Evolutionary conservation across 148 eudicot genomes (phyloP).

Genomic region (Rheum nobile): DNA sequence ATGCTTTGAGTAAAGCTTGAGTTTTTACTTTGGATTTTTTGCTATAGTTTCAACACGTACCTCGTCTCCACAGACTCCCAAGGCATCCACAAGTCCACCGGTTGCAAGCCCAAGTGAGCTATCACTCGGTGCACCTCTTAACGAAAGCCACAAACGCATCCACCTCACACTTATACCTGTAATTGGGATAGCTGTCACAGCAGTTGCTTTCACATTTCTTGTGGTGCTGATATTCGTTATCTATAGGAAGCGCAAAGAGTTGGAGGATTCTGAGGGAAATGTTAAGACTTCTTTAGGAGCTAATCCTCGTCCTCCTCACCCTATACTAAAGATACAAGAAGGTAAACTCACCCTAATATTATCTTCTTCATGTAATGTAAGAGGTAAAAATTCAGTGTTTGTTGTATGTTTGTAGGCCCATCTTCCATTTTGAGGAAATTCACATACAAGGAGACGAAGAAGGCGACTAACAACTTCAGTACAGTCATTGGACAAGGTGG

Average conservation of each 20-base stretch:
- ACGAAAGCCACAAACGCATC: constrained; percentile 27
- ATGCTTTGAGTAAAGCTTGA: neutral
- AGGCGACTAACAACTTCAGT: constrained; percentile 72
- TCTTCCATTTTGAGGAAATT: constrained; percentile 59
- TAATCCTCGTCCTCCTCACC: constrained; percentile 20
- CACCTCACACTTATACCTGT: constrained; percentile 50
- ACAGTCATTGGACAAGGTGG: constrained; percentile 86
- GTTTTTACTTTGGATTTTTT: neutral
- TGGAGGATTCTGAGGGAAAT: constrained; percentile 34
- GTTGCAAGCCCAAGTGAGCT: constrained; percentile 49
- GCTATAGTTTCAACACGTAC: constrained; percentile 31
- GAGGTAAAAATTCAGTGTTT: neutral
- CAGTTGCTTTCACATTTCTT: constrained; percentile 43
- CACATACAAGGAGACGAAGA: constrained; percentile 71
- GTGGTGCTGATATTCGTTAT: constrained; percentile 50
- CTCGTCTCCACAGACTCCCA: constrained; percentile 39
- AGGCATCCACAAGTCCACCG: constrained; percentile 47
- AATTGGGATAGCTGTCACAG: constrained; percentile 60
- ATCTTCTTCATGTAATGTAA: neutral
- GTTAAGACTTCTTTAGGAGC: constrained; percentile 32
- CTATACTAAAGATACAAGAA: constrained; percentile 49
- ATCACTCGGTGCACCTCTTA: constrained; percentile 31
- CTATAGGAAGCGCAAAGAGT: constrained; percentile 58
- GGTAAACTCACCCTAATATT: constrained; percentile 20
- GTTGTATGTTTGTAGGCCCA: constrained; percentile 22